A percentile compares a stretch with the other conserved stretches of the same genome.
phyloP scores from a whole-genome alignment of 2,329 filamentous ascomycete genomes.

The Claviceps sp. region DNA sequence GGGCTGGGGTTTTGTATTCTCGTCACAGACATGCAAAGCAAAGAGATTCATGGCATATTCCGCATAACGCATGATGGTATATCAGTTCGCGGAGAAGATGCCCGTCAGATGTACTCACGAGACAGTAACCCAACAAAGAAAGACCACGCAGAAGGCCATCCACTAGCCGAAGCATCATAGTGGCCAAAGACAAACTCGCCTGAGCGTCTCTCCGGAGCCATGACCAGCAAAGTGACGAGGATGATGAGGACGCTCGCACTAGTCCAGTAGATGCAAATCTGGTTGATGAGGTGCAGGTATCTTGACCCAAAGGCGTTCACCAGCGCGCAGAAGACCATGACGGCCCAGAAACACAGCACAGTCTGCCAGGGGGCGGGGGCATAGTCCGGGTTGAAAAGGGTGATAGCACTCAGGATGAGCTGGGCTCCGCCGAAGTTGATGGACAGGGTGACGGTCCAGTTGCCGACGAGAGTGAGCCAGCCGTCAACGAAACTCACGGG shows the following conservation, averaged over 20 bases:
- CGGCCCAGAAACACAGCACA: constrained; percentile 59
- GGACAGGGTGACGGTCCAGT: constrained; percentile 56
- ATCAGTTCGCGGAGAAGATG: background rate
- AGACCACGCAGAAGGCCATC: constrained; percentile 53
- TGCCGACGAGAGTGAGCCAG: constrained; percentile 61
- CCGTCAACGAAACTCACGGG: constrained; percentile 58
- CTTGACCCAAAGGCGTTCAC: constrained; percentile 52
- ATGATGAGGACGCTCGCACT: constrained; percentile 56
- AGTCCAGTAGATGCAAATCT: constrained; percentile 61
- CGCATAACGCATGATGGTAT: too few relatives aligned
- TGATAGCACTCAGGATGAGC: constrained; percentile 53
- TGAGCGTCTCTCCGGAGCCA: constrained; percentile 48
- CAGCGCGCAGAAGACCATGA: constrained; percentile 48
- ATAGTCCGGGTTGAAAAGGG: constrained; percentile 50
- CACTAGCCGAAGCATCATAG: constrained; percentile 55
- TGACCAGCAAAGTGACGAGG: constrained; percentile 53
- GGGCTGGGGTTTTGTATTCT: too few relatives aligned
- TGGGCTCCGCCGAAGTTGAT: constrained; percentile 60
- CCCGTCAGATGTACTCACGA: constrained; percentile 22
- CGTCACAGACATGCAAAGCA: too few relatives aligned
- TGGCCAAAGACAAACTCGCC: constrained; percentile 53
- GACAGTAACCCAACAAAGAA: constrained; percentile 43
- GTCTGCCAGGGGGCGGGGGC: constrained; percentile 53
- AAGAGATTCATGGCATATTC: too few relatives aligned
- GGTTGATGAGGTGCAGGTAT: constrained; percentile 53